A percentile compares a stretch with the other conserved stretches of the same genome.
phyloP scores from a whole-genome alignment of 306 rosid species.

The Heteromeles arbutifolia region DNA sequence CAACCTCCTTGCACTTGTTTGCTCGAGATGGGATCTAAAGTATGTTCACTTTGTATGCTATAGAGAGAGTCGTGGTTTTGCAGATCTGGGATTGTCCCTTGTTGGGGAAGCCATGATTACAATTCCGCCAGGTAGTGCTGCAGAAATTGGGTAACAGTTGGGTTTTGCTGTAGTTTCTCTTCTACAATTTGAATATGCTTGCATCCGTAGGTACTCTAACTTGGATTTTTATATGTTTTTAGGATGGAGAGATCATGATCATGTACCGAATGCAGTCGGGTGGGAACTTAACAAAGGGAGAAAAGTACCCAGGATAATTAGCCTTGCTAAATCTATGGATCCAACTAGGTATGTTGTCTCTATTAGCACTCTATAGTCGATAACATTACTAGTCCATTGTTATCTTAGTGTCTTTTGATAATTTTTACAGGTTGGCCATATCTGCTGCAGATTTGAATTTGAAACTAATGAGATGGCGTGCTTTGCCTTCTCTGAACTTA shows the following conservation, averaged over 20 bases:
- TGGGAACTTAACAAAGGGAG: slow-evolving; percentile 86
- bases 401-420: slow-evolving; percentile 5
- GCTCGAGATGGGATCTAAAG: slow-evolving; percentile 70
- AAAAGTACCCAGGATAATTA: slow-evolving; percentile 58
- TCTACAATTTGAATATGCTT: slow-evolving; percentile 6
- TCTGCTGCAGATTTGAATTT: slow-evolving; percentile 98
- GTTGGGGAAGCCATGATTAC: slow-evolving; percentile 74
- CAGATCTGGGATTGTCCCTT: slow-evolving; percentile 74
- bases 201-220: slow-evolving; percentile 10
- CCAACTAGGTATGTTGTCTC: slow-evolving; percentile 59
- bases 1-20: slow-evolving; percentile 77
- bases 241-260: slow-evolving; percentile 48
- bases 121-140: slow-evolving; percentile 54
- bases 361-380: neutral
- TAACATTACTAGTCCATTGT: slow-evolving; percentile 4
- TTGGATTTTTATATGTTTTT: slow-evolving; percentile 5
- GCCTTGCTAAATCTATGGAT: slow-evolving; percentile 93
- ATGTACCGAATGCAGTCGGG: slow-evolving; percentile 67
- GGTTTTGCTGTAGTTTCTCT: slow-evolving; percentile 11
- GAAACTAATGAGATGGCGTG: slow-evolving; percentile 99
- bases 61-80: slow-evolving; percentile 91
- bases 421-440: slow-evolving; percentile 71
- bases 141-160: slow-evolving; percentile 22
- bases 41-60: slow-evolving; percentile 72
- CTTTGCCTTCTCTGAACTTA: slow-evolving; percentile 78